phyloP scores from a whole-genome alignment of 1,139 yeast species.

The Diutina neorugosa region DNA sequence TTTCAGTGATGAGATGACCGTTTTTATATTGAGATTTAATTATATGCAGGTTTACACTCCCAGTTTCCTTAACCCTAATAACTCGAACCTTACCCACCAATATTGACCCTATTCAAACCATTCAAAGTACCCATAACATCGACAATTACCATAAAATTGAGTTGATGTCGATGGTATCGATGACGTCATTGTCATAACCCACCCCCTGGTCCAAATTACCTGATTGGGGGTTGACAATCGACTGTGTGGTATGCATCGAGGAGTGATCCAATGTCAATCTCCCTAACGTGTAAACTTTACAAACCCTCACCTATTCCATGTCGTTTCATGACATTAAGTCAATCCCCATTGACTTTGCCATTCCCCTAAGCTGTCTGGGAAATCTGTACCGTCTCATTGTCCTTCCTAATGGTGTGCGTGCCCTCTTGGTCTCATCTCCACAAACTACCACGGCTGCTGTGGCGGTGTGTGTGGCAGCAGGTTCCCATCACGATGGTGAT shows the following conservation, averaged over 20 bases:
- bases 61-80: too few species aligned
- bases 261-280: too few species aligned
- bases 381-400: constrained; percentile 5
- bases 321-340: background rate
- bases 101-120: too few species aligned
- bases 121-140: too few species aligned
- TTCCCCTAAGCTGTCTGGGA: background rate
- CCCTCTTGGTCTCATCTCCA: constrained; percentile 8
- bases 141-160: too few species aligned
- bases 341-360: background rate
- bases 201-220: too few species aligned
- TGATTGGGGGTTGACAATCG: background rate
- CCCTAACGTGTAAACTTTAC: too few species aligned
- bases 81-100: too few species aligned
- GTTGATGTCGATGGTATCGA: background rate
- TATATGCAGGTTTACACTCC: too few species aligned
- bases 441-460: constrained; percentile 8
- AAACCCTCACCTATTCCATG: background rate
- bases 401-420: constrained; percentile 8
- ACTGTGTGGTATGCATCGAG: background rate
- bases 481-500: constrained; percentile 52
- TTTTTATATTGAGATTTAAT: too few species aligned
- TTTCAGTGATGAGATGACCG: background rate
- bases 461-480: constrained; percentile 42
- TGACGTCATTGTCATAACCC: background rate